These are phyloP conservation scores for Bipolaris cookei DNA, from an alignment of 2,329 filamentous ascomycete genomes.

Conservation along the genomic window DNA sequence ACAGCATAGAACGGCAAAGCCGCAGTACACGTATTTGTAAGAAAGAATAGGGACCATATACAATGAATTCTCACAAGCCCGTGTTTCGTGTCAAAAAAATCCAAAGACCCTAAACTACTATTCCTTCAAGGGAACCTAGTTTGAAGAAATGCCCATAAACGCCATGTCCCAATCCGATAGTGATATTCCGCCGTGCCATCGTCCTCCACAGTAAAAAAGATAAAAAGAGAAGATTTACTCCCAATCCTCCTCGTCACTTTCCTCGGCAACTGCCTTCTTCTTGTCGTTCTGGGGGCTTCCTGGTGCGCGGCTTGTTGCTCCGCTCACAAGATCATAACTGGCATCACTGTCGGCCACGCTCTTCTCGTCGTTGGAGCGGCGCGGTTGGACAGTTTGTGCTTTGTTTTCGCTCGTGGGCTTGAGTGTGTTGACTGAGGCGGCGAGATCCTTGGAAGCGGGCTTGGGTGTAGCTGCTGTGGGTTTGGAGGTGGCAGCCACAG, in stretches of 20 bases:
- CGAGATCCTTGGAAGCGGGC: slow-evolving; percentile 24
- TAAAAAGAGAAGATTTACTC: slow-evolving; percentile 56
- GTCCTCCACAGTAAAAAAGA: not conserved
- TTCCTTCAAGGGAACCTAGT: not conserved
- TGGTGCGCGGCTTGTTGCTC: slow-evolving; percentile 77
- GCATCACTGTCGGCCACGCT: slow-evolving; percentile 92
- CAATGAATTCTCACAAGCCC: not conserved
- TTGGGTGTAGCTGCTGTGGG: slow-evolving; percentile 7
- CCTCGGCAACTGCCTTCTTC: slow-evolving; percentile 55
- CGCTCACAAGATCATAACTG: slow-evolving; percentile 88
- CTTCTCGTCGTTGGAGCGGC: slow-evolving; percentile 73
- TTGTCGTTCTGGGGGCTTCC: slow-evolving; percentile 65
- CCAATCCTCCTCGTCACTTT: slow-evolving; percentile 77
- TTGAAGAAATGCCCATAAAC: not conserved
- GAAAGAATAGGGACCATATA: too few relatives aligned
- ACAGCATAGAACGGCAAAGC: slow-evolving; percentile 7
- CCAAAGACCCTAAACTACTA: not conserved
- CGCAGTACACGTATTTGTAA: too few relatives aligned
- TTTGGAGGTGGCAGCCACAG: slow-evolving; percentile 11
- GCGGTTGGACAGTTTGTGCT: slow-evolving; percentile 66
- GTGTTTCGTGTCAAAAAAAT: not conserved
- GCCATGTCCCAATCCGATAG: not conserved
- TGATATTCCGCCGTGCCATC: not conserved
- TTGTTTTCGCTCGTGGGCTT: slow-evolving; percentile 41
- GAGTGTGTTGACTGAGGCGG: slow-evolving; percentile 48